Evolutionary conservation across 768 basidiomycete species (phyloP).

Genomic region (Naganishia antarctica): DNA sequence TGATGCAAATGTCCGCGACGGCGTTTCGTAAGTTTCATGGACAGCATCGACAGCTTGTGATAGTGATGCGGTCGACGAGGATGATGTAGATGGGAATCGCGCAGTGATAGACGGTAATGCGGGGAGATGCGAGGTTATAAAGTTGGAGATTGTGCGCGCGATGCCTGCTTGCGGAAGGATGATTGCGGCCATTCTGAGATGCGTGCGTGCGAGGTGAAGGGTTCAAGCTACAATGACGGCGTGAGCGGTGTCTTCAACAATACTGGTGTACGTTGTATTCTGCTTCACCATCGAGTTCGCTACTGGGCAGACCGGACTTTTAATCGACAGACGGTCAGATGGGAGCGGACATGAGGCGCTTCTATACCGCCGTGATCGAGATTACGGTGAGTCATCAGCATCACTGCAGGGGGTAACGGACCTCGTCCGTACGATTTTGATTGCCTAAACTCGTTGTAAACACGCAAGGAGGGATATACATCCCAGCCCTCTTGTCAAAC

Average conservation of each 20-base stretch:
- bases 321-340: slow-evolving; percentile 10
- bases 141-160: slow-evolving; percentile 12
- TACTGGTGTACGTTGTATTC: too few relatives aligned
- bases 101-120: not conserved
- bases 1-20: slow-evolving; percentile 50
- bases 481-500: too few relatives aligned
- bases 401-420: too few relatives aligned
- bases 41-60: slow-evolving; percentile 42
- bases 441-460: too few relatives aligned
- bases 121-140: slow-evolving; percentile 6
- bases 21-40: slow-evolving; percentile 15
- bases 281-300: too few relatives aligned
- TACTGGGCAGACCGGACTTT: not conserved
- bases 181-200: slow-evolving; percentile 12
- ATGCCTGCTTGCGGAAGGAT: slow-evolving; percentile 16
- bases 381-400: slow-evolving; percentile 6
- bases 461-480: too few relatives aligned
- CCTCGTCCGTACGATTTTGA: too few relatives aligned
- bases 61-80: slow-evolving; percentile 15
- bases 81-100: slow-evolving; percentile 9
- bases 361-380: not conserved
- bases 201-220: not conserved
- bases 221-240: too few relatives aligned
- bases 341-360: not conserved
- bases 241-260: too few relatives aligned